Evolutionary conservation across 768 basidiomycete species (phyloP).

Genomic region (Pleurotus tuoliensis): DNA sequence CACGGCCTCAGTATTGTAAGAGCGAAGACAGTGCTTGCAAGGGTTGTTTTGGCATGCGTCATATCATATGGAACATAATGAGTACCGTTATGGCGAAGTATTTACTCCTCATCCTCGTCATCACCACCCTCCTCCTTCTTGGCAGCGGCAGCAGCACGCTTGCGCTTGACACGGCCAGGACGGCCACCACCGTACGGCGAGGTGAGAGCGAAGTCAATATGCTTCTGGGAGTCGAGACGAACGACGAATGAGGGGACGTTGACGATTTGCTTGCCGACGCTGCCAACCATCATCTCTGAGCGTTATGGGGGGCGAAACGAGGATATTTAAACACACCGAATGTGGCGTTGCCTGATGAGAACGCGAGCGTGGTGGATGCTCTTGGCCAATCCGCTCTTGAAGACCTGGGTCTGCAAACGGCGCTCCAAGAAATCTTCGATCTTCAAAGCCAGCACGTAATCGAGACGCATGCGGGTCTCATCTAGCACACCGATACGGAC

Average conservation of each 20-base stretch:
- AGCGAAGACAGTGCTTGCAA: not conserved
- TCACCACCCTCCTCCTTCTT: slow-evolving; percentile 89
- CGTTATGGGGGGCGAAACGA: not conserved
- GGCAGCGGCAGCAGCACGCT: slow-evolving; percentile 90
- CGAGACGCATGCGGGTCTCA: slow-evolving; percentile 97
- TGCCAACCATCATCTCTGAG: slow-evolving; percentile 21
- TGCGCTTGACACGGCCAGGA: slow-evolving; percentile 96
- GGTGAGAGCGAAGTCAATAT: slow-evolving; percentile 98
- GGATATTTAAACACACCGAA: slow-evolving; percentile 62
- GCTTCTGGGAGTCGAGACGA: slow-evolving; percentile 98
- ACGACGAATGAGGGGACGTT: slow-evolving; percentile 99
- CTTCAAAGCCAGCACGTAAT: slow-evolving; percentile 99
- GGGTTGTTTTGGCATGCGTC: slow-evolving; percentile 5
- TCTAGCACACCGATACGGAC: slow-evolving; percentile 99
- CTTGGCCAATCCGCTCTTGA: slow-evolving; percentile 98
- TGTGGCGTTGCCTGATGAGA: slow-evolving; percentile 97
- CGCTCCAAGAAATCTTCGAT: slow-evolving; percentile 99
- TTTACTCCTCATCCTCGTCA: slow-evolving; percentile 86
- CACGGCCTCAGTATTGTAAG: too few species aligned
- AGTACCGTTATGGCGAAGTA: slow-evolving; percentile 6
- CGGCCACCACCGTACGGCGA: slow-evolving; percentile 96
- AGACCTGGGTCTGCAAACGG: slow-evolving; percentile 97
- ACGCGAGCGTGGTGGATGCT: slow-evolving; percentile 98
- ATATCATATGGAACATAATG: slow-evolving; percentile 9
- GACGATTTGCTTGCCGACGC: slow-evolving; percentile 98